Evolutionary conservation across 768 basidiomycete species (phyloP).

Genomic region (Leucocoprinus birnbaumii): DNA sequence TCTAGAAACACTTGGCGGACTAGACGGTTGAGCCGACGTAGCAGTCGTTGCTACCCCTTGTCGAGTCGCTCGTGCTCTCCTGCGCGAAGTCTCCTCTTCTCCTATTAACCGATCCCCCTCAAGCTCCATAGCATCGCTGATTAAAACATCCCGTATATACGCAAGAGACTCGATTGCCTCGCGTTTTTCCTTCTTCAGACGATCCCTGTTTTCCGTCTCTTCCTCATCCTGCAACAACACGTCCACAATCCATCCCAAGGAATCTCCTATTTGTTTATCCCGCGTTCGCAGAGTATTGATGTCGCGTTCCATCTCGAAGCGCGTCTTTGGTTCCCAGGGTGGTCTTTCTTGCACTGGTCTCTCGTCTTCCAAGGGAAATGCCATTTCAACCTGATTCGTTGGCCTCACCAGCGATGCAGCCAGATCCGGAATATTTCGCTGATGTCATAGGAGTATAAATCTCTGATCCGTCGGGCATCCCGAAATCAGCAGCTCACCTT

Average conservation of each 20-base stretch:
- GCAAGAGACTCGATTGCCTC: constrained; percentile 77
- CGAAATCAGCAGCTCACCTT: constrained; percentile 44
- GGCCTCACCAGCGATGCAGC: constrained; percentile 63
- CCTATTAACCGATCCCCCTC: constrained; percentile 69
- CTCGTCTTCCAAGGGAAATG: constrained; percentile 67
- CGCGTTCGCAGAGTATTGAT: constrained; percentile 47
- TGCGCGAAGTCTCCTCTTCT: constrained; percentile 43
- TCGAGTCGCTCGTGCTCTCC: constrained; percentile 26
- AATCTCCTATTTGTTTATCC: constrained; percentile 65
- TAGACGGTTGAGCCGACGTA: constrained; percentile 14
- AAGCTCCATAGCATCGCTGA: constrained; percentile 46
- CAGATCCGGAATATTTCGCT: constrained; percentile 90
- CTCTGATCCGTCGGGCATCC: background rate
- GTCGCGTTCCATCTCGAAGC: constrained; percentile 71
- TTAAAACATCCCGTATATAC: constrained; percentile 74
- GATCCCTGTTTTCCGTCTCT: constrained; percentile 35
- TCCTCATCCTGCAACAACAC: constrained; percentile 57
- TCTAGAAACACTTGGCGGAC: constrained; percentile 1
- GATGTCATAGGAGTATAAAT: constrained; percentile 13
- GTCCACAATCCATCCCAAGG: constrained; percentile 74
- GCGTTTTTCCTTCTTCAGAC: constrained; percentile 39
- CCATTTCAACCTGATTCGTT: constrained; percentile 40
- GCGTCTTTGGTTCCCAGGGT: constrained; percentile 66
- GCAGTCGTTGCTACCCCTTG: constrained; percentile 17
- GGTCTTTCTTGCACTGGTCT: constrained; percentile 53